phyloP scores from a whole-genome alignment of 352 stramenopile genomes.

The Pythium rishiriense region DNA sequence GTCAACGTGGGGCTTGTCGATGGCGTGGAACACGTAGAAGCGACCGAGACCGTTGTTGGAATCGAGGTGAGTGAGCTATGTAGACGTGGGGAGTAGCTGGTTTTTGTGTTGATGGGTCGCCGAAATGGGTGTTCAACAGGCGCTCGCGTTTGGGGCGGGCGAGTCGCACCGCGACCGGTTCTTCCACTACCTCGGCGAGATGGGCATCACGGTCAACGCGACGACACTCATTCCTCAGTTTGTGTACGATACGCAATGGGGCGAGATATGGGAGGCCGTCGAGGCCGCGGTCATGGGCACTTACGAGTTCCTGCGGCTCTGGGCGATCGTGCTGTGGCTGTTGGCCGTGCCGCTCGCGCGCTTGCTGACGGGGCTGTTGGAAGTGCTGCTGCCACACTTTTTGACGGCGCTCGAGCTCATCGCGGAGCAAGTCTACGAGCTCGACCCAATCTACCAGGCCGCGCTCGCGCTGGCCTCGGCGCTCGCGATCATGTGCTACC shows the following conservation, averaged over 20 bases:
- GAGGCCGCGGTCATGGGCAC: conserved; percentile 53
- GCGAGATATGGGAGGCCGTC: conserved; percentile 55
- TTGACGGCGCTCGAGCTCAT: conserved; percentile 39
- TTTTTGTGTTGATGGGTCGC: neutral
- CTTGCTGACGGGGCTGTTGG: conserved; percentile 39
- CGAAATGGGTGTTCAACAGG: neutral
- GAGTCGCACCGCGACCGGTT: conserved; percentile 24
- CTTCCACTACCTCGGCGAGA: conserved; percentile 20
- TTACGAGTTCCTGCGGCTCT: conserved; percentile 63
- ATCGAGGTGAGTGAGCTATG: neutral
- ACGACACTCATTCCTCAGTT: conserved; percentile 45
- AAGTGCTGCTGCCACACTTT: conserved; percentile 68
- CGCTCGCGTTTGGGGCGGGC: neutral
- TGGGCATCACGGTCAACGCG: conserved; percentile 20
- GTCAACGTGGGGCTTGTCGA: neutral
- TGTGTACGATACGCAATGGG: conserved; percentile 56
- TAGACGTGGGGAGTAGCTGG: too few relatives aligned
- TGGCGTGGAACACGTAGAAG: neutral
- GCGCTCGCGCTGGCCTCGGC: conserved; percentile 32
- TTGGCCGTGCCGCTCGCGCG: conserved; percentile 47
- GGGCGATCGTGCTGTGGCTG: conserved; percentile 54
- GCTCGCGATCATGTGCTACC: conserved; percentile 50
- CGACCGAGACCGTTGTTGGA: neutral
- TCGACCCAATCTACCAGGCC: conserved; percentile 68
- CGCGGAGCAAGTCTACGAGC: conserved; percentile 42